Percentiles rank a stretch among this genome's conserved stretches.
Conservation (phyloP, 257 asterid genomes). For the Primulina eburnea region DNA sequence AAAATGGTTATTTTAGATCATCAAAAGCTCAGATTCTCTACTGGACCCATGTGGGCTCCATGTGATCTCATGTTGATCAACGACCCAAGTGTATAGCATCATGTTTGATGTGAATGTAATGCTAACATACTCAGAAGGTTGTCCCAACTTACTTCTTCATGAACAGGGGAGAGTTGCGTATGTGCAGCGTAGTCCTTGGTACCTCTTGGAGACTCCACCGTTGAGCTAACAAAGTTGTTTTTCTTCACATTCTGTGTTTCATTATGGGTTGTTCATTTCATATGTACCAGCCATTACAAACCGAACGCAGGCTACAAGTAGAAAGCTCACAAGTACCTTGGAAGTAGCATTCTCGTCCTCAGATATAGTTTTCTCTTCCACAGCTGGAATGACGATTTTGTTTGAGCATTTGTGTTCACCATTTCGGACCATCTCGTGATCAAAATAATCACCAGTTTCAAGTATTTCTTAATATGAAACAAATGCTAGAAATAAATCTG, state of each 20-base stretch:
- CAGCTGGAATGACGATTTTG: slow-evolving; percentile 42
- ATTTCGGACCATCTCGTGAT: slow-evolving; percentile 66
- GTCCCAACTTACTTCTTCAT: slow-evolving; percentile 58
- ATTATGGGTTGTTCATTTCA: neutral
- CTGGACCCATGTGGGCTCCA: neutral
- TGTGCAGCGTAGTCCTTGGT: slow-evolving; percentile 20
- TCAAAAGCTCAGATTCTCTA: neutral
- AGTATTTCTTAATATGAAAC: neutral
- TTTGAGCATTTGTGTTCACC: slow-evolving; percentile 75
- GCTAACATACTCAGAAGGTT: neutral
- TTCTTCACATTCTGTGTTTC: slow-evolving; percentile 27
- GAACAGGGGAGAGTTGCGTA: slow-evolving; percentile 46
- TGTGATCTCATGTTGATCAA: neutral
- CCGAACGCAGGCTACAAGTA: neutral
- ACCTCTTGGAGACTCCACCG: slow-evolving; percentile 27
- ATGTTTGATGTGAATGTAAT: neutral
- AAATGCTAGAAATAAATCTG: neutral
- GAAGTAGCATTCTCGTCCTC: slow-evolving; percentile 42
- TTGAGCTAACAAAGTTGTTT: slow-evolving; percentile 29
- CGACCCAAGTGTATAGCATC: neutral
- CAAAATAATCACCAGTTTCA: slow-evolving; percentile 1
- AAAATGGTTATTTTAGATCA: neutral
- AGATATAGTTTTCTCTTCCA: slow-evolving; percentile 54
- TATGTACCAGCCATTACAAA: neutral
- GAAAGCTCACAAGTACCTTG: slow-evolving; percentile 23